Percentiles rank a stretch among this genome's conserved stretches.
phyloP scores from a whole-genome alignment of 805 yeast species.

The Candida ovalis region DNA sequence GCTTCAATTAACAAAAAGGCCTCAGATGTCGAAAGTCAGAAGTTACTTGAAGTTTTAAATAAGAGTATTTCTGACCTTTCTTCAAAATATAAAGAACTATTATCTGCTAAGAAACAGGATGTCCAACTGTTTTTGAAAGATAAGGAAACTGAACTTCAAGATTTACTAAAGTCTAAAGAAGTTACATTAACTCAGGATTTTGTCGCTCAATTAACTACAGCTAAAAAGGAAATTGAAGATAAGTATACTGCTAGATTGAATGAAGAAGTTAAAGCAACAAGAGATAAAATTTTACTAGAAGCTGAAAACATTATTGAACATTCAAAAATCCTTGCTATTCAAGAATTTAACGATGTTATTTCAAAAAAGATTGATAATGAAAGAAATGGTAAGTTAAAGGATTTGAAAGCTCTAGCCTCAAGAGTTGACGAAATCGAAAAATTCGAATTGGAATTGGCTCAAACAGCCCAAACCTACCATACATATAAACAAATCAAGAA shows the following conservation, averaged over 20 bases:
- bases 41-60: slow-evolving; percentile 21
- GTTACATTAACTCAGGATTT: slow-evolving; percentile 55
- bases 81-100: slow-evolving; percentile 18
- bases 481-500: slow-evolving; percentile 41
- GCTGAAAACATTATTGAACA: slow-evolving; percentile 71
- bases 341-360: slow-evolving; percentile 58
- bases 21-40: slow-evolving; percentile 19
- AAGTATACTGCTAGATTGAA: slow-evolving; percentile 55
- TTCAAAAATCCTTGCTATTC: slow-evolving; percentile 64
- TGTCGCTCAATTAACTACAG: slow-evolving; percentile 56
- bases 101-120: slow-evolving; percentile 17
- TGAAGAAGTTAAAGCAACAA: slow-evolving; percentile 65
- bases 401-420: slow-evolving; percentile 55
- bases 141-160: slow-evolving; percentile 30
- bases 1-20: slow-evolving; percentile 24
- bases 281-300: slow-evolving; percentile 59
- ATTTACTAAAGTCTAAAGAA: slow-evolving; percentile 33
- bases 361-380: slow-evolving; percentile 60
- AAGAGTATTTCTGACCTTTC: slow-evolving; percentile 19
- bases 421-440: slow-evolving; percentile 55
- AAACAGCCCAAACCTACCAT: slow-evolving; percentile 37
- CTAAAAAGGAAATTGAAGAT: slow-evolving; percentile 55
- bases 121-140: slow-evolving; percentile 22
- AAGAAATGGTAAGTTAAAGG: slow-evolving; percentile 74
- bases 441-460: slow-evolving; percentile 42